Percentiles rank a stretch among this genome's conserved stretches.
Evolutionary conservation across 2,329 filamentous ascomycete species (phyloP).

Genomic region (Zasmidium angulare): DNA sequence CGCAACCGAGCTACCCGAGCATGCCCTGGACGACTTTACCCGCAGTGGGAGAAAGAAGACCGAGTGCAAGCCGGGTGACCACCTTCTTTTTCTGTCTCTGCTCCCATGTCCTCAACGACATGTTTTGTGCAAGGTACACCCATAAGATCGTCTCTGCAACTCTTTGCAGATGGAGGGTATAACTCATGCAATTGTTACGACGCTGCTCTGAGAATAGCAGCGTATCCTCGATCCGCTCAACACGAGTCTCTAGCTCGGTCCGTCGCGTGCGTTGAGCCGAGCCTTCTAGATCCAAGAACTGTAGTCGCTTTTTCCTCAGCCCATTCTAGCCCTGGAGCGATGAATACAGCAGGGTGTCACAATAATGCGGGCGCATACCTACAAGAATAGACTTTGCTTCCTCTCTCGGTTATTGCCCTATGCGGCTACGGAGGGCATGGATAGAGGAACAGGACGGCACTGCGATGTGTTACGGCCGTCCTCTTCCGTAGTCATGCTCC

Average conservation of each 20-base stretch:
- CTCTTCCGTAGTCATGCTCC: no score
- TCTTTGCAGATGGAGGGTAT: background rate
- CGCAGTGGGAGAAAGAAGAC: background rate
- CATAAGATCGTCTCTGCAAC: background rate
- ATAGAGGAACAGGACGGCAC: no score
- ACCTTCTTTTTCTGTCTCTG: background rate
- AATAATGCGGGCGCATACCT: background rate
- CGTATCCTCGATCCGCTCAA: background rate
- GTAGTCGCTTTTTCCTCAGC: no score
- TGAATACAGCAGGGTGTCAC: no score
- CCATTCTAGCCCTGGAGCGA: background rate
- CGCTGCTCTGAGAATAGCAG: background rate
- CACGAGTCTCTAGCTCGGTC: background rate
- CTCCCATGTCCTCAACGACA: background rate
- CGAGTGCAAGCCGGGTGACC: background rate
- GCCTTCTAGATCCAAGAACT: background rate
- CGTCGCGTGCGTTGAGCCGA: background rate
- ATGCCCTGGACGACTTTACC: background rate
- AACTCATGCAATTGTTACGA: background rate
- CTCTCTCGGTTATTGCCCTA: no score
- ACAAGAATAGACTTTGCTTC: background rate
- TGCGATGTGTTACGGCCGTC: no score
- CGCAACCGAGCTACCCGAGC: background rate
- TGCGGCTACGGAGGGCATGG: no score
- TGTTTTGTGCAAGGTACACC: background rate